A percentile compares a stretch with the other conserved stretches of the same genome.
These are phyloP conservation scores for Solanum hybrid DNA, from an alignment of 305 asterid species.

Conservation along the genomic window DNA sequence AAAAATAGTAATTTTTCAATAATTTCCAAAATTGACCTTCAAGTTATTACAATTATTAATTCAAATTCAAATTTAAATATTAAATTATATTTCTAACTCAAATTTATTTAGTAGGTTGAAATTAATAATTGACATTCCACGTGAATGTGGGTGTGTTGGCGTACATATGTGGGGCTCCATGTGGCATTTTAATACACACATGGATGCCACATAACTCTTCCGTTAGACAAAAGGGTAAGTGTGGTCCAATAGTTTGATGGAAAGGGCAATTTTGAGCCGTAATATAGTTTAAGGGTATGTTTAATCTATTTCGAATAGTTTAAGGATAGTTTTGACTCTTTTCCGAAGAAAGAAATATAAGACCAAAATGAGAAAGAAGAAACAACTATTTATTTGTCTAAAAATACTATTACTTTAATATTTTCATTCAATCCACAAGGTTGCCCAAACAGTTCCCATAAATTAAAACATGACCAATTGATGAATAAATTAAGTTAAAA, in stretches of 20 bases:
- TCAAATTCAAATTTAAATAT: background rate
- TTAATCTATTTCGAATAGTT: too few species aligned
- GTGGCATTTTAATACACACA: background rate
- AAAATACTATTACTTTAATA: background rate
- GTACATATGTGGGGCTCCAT: background rate
- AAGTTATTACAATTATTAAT: background rate
- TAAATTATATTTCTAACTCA: background rate
- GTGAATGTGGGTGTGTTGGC: background rate
- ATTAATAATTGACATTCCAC: background rate
- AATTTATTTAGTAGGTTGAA: background rate
- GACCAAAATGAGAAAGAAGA: background rate
- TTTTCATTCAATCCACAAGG: background rate
- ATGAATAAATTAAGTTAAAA: background rate
- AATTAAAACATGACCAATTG: background rate
- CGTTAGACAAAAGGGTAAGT: background rate
- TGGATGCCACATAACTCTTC: background rate
- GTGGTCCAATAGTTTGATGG: background rate
- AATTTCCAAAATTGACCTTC: background rate
- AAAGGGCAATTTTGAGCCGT: background rate
- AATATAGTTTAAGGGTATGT: background rate
- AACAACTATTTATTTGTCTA: background rate
- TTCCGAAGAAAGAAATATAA: background rate
- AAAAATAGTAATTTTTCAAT: too few species aligned
- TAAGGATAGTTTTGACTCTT: background rate
- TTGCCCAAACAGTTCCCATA: background rate